Percentiles rank a stretch among this genome's conserved stretches.
phyloP scores from a whole-genome alignment of 495 filamentous ascomycete genomes.

The Astrothelium subdiscretum region DNA sequence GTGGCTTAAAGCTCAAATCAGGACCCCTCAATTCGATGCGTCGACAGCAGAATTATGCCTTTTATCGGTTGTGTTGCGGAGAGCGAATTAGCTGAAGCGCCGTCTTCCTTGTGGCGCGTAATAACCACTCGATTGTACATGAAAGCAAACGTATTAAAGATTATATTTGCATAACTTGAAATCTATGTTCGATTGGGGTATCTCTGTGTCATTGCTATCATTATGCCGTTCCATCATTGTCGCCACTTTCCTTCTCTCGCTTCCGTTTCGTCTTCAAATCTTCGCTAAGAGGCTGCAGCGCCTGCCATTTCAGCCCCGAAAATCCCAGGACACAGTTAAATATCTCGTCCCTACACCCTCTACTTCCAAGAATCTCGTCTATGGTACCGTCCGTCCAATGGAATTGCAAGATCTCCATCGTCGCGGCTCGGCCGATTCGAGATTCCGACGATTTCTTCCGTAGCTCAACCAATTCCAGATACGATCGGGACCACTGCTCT shows the following conservation, averaged over 20 bases:
- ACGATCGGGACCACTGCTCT: constrained; percentile 23
- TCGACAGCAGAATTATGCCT: no score
- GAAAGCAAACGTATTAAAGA: no score
- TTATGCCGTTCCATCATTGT: not conserved
- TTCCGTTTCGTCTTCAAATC: not conserved
- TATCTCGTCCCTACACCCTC: constrained; percentile 25
- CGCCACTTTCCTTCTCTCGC: not conserved
- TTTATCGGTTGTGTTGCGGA: no score
- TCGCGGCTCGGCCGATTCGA: constrained; percentile 10
- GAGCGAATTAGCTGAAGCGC: no score
- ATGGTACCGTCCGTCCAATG: constrained; percentile 16
- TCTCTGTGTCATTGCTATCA: not conserved
- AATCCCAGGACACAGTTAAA: constrained; percentile 31
- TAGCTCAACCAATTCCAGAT: constrained; percentile 26
- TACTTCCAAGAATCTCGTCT: constrained; percentile 17
- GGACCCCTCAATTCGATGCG: no score
- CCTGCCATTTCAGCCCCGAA: constrained; percentile 24
- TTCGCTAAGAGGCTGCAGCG: constrained; percentile 7
- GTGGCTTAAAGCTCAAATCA: no score
- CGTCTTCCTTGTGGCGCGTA: no score
- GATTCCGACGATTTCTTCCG: constrained; percentile 16
- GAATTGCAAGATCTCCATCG: constrained; percentile 19
- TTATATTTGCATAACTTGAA: no score
- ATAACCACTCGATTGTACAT: no score
- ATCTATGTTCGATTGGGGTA: not conserved